Conservation (phyloP, 352 stramenopile species). For the Globisporangium splendens region DNA sequence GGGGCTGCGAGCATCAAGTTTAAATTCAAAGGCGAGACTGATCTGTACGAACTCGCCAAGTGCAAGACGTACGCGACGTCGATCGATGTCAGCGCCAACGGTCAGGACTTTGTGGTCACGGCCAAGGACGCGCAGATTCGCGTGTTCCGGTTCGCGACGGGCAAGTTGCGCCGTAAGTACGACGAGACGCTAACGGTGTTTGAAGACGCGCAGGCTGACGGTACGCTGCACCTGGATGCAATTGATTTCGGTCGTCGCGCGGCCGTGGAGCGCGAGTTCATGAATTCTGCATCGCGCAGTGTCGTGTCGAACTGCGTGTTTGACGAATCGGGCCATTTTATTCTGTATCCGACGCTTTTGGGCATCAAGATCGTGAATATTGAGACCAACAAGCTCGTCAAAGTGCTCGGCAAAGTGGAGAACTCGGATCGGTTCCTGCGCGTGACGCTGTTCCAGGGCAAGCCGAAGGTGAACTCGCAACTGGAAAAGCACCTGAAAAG, state of each 20-base stretch:
- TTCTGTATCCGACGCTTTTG: conserved; percentile 94
- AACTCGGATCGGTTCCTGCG: conserved; percentile 94
- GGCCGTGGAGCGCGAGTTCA: conserved; percentile 82
- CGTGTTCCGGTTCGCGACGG: conserved; percentile 84
- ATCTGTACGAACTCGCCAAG: conserved; percentile 96
- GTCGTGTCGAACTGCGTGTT: conserved; percentile 88
- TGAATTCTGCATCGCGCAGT: conserved; percentile 24
- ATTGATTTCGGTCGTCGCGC: conserved; percentile 87
- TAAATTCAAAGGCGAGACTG: conserved; percentile 95
- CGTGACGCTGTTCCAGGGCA: conserved; percentile 92
- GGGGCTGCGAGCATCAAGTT: conserved; percentile 39
- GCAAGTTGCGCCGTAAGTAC: conserved; percentile 88
- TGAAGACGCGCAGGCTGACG: conserved; percentile 79
- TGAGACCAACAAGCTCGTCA: conserved; percentile 90
- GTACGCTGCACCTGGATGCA: conserved; percentile 72
- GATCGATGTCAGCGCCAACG: conserved; percentile 67
- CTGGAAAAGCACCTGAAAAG: conserved; percentile 81
- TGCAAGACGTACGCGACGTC: conserved; percentile 79
- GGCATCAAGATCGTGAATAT: conserved; percentile 97
- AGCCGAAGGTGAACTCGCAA: conserved; percentile 95
- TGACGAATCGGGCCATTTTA: conserved; percentile 94
- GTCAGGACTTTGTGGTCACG: conserved; percentile 82
- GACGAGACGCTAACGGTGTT: conserved; percentile 89
- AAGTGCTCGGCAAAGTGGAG: conserved; percentile 94
- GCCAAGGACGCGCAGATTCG: conserved; percentile 88